Evolutionary conservation across 1,284 basidiomycete species (phyloP).

Genomic region (Schizopora paradoxa): DNA sequence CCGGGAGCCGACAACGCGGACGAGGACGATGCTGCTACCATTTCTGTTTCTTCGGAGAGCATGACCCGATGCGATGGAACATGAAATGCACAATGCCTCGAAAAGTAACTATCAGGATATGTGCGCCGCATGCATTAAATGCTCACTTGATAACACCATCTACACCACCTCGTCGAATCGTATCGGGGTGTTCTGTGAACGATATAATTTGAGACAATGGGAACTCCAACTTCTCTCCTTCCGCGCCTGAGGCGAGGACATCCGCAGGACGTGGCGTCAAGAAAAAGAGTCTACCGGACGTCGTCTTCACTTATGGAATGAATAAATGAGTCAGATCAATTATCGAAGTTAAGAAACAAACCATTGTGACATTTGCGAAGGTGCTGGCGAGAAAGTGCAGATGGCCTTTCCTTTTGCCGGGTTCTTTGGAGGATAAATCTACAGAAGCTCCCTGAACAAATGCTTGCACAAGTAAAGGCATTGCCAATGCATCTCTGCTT

Average conservation of each 20-base stretch:
- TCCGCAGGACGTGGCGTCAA: conserved; percentile 50
- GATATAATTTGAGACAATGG: conserved; percentile 76
- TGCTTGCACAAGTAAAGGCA: conserved; percentile 80
- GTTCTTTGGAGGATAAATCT: conserved; percentile 38
- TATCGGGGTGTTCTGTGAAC: conserved; percentile 86
- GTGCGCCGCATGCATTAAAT: conserved; percentile 3
- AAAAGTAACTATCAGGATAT: not conserved
- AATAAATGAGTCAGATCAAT: not conserved
- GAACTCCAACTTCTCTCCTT: conserved; percentile 56
- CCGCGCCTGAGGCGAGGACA: conserved; percentile 29
- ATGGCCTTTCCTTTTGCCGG: conserved; percentile 60
- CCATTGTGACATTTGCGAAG: conserved; percentile 84
- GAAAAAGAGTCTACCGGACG: conserved; percentile 67
- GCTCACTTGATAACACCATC: conserved; percentile 80
- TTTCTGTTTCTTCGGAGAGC: conserved; percentile 52
- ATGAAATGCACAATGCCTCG: conserved; percentile 77
- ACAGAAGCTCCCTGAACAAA: conserved; percentile 70
- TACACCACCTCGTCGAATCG: conserved; percentile 81
- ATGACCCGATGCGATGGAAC: conserved; percentile 63
- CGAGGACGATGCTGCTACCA: conserved; percentile 49
- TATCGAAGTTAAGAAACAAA: conserved; percentile 33
- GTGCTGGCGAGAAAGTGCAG: conserved; percentile 89
- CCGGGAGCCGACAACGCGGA: conserved; percentile 63
- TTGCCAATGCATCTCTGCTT: conserved; percentile 51
- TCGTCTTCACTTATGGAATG: conserved; percentile 42